Conservation (phyloP, 805 yeast species). For the Wickerhamiella sergipiensis region DNA sequence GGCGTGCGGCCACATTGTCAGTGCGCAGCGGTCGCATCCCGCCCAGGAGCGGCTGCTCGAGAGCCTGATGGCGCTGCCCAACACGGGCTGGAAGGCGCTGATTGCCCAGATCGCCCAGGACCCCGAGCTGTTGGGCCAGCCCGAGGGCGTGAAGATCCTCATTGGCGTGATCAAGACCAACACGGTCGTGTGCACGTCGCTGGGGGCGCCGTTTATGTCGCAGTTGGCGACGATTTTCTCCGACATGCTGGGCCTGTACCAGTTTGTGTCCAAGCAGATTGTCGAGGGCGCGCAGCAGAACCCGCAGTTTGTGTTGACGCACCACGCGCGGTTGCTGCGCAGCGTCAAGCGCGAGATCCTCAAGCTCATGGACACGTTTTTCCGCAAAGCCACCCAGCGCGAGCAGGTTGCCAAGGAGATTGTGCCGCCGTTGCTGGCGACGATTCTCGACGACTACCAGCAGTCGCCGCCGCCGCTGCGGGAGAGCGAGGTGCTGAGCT, state of each 20-base stretch:
- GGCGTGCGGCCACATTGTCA: constrained; percentile 88
- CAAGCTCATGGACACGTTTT: constrained; percentile 75
- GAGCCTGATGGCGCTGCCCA: constrained; percentile 82
- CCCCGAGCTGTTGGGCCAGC: constrained; percentile 51
- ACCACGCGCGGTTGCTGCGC: constrained; percentile 88
- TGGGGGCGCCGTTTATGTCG: constrained; percentile 81
- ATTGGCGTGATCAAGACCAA: constrained; percentile 92
- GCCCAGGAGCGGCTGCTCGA: constrained; percentile 57
- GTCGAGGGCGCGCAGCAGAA: constrained; percentile 54
- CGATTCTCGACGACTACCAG: constrained; percentile 81
- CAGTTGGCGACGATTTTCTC: constrained; percentile 78
- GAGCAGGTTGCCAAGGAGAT: constrained; percentile 75
- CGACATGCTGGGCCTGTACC: constrained; percentile 80
- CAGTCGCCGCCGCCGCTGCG: constrained; percentile 89
- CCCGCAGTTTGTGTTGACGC: constrained; percentile 81
- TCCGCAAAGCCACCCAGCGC: constrained; percentile 71
- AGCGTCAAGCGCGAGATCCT: constrained; percentile 91
- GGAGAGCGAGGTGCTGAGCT: constrained; percentile 92
- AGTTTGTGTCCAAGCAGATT: constrained; percentile 78
- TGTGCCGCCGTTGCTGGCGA: constrained; percentile 66
- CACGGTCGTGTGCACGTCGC: constrained; percentile 85
- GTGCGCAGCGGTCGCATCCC: constrained; percentile 65
- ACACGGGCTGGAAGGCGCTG: constrained; percentile 86
- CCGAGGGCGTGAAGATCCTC: constrained; percentile 79
- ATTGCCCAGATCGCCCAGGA: constrained; percentile 74